These are phyloP conservation scores for Penicillium janthinellum DNA, from an alignment of 2,329 filamentous ascomycete species.

Conservation along the genomic window DNA sequence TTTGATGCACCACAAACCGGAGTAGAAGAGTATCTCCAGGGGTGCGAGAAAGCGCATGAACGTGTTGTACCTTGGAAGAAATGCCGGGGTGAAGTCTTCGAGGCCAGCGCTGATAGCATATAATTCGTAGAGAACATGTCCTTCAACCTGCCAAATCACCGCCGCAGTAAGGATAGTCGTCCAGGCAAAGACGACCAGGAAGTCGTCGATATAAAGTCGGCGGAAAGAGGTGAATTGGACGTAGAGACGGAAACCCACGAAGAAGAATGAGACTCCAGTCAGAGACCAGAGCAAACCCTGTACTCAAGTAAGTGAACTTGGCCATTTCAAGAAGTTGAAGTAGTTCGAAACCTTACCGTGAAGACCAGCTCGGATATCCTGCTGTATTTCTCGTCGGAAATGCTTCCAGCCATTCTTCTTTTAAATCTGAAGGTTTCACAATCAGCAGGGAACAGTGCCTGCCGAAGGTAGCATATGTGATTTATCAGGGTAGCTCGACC, in stretches of 20 bases:
- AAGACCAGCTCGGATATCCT: constrained; percentile 7
- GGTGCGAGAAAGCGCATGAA: constrained; percentile 18
- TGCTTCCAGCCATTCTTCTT: background rate
- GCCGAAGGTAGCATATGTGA: background rate
- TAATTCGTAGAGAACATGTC: constrained; percentile 12
- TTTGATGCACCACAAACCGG: constrained; percentile 20
- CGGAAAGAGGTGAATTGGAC: constrained; percentile 15
- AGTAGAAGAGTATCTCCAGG: constrained; percentile 21
- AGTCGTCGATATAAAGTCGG: constrained; percentile 20
- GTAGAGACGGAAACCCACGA: constrained; percentile 13
- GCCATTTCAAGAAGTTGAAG: background rate
- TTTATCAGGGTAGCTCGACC: too few species aligned
- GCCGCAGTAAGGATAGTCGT: constrained; percentile 17
- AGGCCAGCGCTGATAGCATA: constrained; percentile 12
- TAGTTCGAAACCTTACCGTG: background rate
- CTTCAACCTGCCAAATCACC: constrained; percentile 21
- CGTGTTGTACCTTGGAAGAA: constrained; percentile 8
- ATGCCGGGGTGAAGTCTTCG: constrained; percentile 4
- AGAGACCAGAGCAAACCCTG: constrained; percentile 18
- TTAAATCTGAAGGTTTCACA: background rate
- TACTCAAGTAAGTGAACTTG: background rate
- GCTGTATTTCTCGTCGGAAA: background rate
- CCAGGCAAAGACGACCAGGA: constrained; percentile 19
- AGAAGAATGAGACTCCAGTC: constrained; percentile 13
- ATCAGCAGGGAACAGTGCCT: background rate